Evolutionary conservation across 1,284 basidiomycete genomes (phyloP), one percentile per base, ranked within the genome.

Genomic region (Cutaneotrichosporon cavernicola): DNA sequence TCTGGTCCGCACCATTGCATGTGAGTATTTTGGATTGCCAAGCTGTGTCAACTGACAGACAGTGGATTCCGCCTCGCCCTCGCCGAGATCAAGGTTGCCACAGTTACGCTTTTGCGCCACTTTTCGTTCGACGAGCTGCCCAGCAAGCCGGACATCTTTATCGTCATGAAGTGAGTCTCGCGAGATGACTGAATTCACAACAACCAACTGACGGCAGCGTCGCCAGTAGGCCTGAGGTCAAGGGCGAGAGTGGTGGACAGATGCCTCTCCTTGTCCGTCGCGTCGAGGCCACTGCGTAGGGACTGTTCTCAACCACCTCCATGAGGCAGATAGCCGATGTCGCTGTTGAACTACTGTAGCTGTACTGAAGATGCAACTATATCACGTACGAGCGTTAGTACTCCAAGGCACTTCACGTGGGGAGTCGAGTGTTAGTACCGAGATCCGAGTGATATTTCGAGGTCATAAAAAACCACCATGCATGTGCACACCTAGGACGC

Each of bases 41-140:
- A 8, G n/a, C 5, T 4, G 52, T 8, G n/a, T 16, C 4, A 7
- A 49, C 56, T 64, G 40, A 59, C 60, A 26, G 7, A 6, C 59
- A 74, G 68, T 68, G 87, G 88, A 7, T 88, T 84, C 72, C 84
- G 84, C 70, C 88, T 89, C 70, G 86, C 87, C 4, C 69, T 89
- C 53, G 81, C 83, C 43, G 87, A 89, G 70, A 84, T 82, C 76
- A 87, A 87, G 70, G 84, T 83, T 0, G 72, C 86, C 4, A 64
- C 87, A 2, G 86, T 85, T 69, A 81, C 82, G 0, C 79, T 87
- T 5, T 67, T 86, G 5, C 81, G 85, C 5, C 77, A 81, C 0
- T 86, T 86, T 57, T 81, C 83, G 60, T 85, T 87, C 52, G 82
- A 83, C 51, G 77, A 84, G 21, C 81, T 83, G 1, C 71, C 72